Base-by-base conservation (phyloP, 106 monocot species). In the Gastrodia elata region DNA sequence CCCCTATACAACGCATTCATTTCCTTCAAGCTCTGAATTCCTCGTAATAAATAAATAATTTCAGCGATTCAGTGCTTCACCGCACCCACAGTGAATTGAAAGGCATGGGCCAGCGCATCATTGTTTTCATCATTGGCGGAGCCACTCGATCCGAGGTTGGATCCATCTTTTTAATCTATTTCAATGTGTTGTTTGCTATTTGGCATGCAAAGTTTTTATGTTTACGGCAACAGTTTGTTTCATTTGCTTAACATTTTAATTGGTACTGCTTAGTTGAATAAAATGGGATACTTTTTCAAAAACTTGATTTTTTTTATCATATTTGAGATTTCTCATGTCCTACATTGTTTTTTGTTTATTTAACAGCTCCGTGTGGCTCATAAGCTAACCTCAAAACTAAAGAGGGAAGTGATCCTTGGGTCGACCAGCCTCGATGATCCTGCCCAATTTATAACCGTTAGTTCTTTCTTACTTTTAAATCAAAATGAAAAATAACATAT, bases 391-490 rank as follows among this genome's bases (percentile, higher is more conserved):
- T 46, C 84, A 52, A 97, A 92, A 65, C 68, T 97, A 43, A 92
- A 87, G 75, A 88, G 97, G 81, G 97, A 97, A 85, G 65, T 97
- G 41, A 76, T 97, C 46, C 80, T 97, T 72, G 97, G 97, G 6
- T 88, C 97, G 35, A 81, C 93, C 70, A 97, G 97, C 67, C 77
- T 97, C 22, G 90, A 93, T 75, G 92, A 93, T 78, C 90, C 97
- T 74, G 88, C 92, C 6, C 84, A 88, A 39, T 97, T 97, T 82
- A 90, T 93, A 40, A 88, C 86, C 52, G 94, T 91, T 44, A 84
- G 88, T 65, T n/a, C n/a, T n/a, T n/a, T n/a, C n/a, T n/a, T n/a
- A n/a, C n/a, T n/a, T n/a, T n/a, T n/a, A n/a, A n/a, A n/a, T n/a
- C n/a, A n/a, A n/a, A n/a, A n/a, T n/a, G n/a, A n/a, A n/a, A n/a